Conservation (phyloP, 257 asterid species). For the Solanum pinnatisectum region DNA sequence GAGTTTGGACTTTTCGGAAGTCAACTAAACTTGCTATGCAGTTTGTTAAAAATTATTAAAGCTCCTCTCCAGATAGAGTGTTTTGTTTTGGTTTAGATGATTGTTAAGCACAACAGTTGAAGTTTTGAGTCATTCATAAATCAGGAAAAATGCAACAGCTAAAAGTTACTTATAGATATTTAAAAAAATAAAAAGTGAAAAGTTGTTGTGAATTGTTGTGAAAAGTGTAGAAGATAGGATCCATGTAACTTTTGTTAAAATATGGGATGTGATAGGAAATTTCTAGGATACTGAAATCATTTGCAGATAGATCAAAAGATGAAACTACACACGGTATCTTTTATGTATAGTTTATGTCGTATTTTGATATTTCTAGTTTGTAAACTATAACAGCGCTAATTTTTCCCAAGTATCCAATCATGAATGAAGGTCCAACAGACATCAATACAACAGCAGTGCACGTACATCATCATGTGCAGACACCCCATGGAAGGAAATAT, state of each 20-base stretch:
- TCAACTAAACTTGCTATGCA: not conserved
- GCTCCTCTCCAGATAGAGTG: not conserved
- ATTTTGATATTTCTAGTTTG: not conserved
- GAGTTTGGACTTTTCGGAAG: not conserved
- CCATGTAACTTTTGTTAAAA: not conserved
- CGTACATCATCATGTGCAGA: not conserved
- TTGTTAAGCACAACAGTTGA: not conserved
- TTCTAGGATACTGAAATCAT: not conserved
- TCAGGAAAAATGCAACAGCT: not conserved
- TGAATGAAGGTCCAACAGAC: not conserved
- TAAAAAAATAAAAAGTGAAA: not conserved
- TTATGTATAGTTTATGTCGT: not conserved
- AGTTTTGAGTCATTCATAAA: not conserved
- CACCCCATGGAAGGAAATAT: not conserved
- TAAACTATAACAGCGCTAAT: not conserved
- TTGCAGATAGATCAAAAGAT: not conserved
- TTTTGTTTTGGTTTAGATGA: not conserved
- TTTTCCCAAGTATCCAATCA: not conserved
- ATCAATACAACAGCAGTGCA: not conserved
- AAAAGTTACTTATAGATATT: not conserved
- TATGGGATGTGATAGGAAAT: not conserved
- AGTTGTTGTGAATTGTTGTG: not conserved
- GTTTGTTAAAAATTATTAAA: not conserved
- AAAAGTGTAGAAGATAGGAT: not conserved
- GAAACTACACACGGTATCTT: not conserved